Conservation (phyloP, 805 yeast genomes). For the Candida alai region DNA sequence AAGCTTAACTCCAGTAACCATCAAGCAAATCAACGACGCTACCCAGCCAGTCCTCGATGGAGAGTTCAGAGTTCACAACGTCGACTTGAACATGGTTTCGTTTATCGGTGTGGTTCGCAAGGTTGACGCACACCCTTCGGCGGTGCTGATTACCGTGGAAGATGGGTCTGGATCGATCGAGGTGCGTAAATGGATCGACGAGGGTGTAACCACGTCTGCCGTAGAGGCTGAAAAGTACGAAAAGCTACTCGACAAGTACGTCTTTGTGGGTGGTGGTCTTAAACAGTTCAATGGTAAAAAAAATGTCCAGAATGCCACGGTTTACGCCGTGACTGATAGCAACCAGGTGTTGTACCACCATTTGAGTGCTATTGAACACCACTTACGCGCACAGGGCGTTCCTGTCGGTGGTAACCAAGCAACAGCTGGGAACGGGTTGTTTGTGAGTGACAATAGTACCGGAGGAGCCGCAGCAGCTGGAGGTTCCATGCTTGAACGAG, state of each 20-base stretch:
- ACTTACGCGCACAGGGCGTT: slow-evolving; percentile 53
- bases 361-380: slow-evolving; percentile 57
- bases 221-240: slow-evolving; percentile 30
- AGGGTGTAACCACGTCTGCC: slow-evolving; percentile 22
- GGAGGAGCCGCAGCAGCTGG: slow-evolving; percentile 20
- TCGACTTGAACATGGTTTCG: slow-evolving; percentile 59
- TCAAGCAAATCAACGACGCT: slow-evolving; percentile 65
- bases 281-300: slow-evolving; percentile 61
- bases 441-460: slow-evolving; percentile 28
- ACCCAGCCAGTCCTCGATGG: slow-evolving; percentile 64
- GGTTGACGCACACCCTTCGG: slow-evolving; percentile 54
- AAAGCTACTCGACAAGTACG: slow-evolving; percentile 51
- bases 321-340: slow-evolving; percentile 55
- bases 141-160: slow-evolving; percentile 57
- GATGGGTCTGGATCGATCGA: slow-evolving; percentile 71
- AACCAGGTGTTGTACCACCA: slow-evolving; percentile 69
- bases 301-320: slow-evolving; percentile 59
- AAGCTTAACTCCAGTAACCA: slow-evolving; percentile 59
- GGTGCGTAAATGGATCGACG: slow-evolving; percentile 57
- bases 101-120: slow-evolving; percentile 70
- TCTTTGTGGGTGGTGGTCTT: slow-evolving; percentile 47
- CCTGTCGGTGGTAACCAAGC: slow-evolving; percentile 13
- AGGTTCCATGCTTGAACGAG: slow-evolving; percentile 39
- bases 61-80: slow-evolving; percentile 54
- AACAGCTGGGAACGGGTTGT: slow-evolving; percentile 13